Conservation (phyloP, 2,329 filamentous ascomycete species). For the Chrysoporthe cubensis region DNA sequence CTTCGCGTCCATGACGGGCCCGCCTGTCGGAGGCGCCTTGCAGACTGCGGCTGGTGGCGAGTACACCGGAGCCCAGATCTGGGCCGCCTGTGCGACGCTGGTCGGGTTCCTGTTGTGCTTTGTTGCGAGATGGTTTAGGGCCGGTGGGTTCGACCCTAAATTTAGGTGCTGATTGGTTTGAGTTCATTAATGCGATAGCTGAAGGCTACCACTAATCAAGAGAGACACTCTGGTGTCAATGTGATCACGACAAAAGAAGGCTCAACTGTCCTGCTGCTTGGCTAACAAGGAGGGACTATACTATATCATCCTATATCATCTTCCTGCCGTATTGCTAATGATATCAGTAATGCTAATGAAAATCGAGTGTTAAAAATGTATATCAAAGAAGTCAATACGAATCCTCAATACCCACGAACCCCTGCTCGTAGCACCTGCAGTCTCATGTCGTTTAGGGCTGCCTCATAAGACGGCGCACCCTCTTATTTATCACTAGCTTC, state of each 20-base stretch:
- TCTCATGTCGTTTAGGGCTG: too few species aligned
- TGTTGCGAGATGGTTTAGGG: conserved; percentile 18
- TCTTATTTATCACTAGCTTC: too few species aligned
- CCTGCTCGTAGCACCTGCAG: too few species aligned
- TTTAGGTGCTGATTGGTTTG: conserved; percentile 9
- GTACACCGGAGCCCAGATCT: conserved; percentile 36
- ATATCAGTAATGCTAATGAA: too few species aligned
- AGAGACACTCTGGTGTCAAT: not conserved
- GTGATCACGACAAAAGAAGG: not conserved
- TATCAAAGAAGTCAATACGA: too few species aligned
- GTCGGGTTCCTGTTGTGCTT: conserved; percentile 31
- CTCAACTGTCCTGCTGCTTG: not conserved
- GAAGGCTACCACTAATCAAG: not conserved
- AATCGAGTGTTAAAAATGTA: too few species aligned
- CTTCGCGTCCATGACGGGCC: conserved; percentile 39
- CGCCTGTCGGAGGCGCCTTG: conserved; percentile 41
- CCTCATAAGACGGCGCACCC: too few species aligned
- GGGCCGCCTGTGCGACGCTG: conserved; percentile 36
- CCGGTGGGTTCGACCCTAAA: conserved; percentile 12
- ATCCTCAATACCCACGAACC: too few species aligned
- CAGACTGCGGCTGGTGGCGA: conserved; percentile 33
- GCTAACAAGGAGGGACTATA: not conserved
- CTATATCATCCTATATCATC: not conserved
- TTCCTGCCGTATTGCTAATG: not conserved
- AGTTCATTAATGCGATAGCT: not conserved